A percentile compares a stretch with the other conserved stretches of the same genome.
Evolutionary conservation across 139 green algal species (phyloP).

Genomic region (Chlamydomonas sp.): DNA sequence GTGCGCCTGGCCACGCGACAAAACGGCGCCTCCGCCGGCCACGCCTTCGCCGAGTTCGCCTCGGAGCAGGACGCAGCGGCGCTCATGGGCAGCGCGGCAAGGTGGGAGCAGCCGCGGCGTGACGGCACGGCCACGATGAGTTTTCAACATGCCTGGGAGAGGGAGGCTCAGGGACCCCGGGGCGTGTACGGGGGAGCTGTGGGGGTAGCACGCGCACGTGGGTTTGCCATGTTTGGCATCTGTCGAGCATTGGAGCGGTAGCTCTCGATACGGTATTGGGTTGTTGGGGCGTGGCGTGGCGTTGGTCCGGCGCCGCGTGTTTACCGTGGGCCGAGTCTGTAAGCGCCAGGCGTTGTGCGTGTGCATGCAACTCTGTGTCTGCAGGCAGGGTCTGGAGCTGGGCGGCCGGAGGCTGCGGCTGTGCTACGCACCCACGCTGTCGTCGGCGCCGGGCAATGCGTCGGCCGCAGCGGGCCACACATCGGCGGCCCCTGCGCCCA

Average conservation of each 20-base stretch:
- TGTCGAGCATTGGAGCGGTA: no score
- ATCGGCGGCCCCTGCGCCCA: no score
- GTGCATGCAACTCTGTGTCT: no score
- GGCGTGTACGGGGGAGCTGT: neutral
- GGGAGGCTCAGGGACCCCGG: no score
- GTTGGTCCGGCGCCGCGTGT: no score
- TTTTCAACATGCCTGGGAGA: no score
- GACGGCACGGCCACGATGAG: no score
- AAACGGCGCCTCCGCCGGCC: neutral
- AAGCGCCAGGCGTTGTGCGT: no score
- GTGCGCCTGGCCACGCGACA: constrained; percentile 54
- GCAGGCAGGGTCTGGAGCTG: constrained; percentile 23
- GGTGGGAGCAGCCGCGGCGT: neutral
- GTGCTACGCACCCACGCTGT: constrained; percentile 50
- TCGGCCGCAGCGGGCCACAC: constrained; percentile 3
- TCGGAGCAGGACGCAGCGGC: constrained; percentile 49
- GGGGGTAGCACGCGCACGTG: neutral
- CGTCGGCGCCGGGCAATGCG: neutral
- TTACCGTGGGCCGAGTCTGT: no score
- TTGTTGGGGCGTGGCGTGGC: neutral
- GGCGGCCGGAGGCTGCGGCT: constrained; percentile 48
- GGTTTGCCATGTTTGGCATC: no score
- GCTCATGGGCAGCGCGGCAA: constrained; percentile 63
- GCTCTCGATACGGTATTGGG: no score
- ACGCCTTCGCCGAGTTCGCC: constrained; percentile 64